Conservation (phyloP, 768 basidiomycete species). For the Xerocomus brunneocitrinus region DNA sequence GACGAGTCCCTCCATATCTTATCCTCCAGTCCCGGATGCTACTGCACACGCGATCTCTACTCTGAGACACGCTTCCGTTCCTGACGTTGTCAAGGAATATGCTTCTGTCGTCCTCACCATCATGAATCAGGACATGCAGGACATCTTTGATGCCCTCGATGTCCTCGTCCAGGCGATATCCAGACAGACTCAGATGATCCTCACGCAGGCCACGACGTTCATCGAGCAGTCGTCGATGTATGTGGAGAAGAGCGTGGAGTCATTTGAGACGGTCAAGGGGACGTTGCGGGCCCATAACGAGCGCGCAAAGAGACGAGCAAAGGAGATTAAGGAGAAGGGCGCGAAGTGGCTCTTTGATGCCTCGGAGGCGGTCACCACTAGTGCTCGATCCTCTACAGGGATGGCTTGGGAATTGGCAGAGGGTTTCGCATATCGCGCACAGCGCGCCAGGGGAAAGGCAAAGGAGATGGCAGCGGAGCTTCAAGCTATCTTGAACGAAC, state of each 20-base stretch:
- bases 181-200: slow-evolving; percentile 35
- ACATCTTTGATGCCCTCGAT: slow-evolving; percentile 57
- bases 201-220: slow-evolving; percentile 34
- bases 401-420: slow-evolving; percentile 41
- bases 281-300: slow-evolving; percentile 47
- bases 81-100: slow-evolving; percentile 45
- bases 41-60: slow-evolving; percentile 15
- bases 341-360: slow-evolving; percentile 42
- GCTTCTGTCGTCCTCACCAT: slow-evolving; percentile 40
- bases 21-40: slow-evolving; percentile 11
- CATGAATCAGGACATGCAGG: slow-evolving; percentile 50
- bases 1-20: slow-evolving; percentile 5
- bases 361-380: slow-evolving; percentile 37
- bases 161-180: slow-evolving; percentile 49
- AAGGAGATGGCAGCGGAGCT: slow-evolving; percentile 38
- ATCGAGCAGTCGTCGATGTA: slow-evolving; percentile 41
- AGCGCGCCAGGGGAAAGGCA: slow-evolving; percentile 43
- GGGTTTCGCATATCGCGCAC: slow-evolving; percentile 34
- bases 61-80: slow-evolving; percentile 41
- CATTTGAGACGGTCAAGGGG: slow-evolving; percentile 36
- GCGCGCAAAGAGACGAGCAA: slow-evolving; percentile 49
- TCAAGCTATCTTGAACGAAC: slow-evolving; percentile 21
- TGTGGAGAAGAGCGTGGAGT: slow-evolving; percentile 32
- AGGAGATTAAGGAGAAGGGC: slow-evolving; percentile 47
- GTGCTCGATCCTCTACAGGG: slow-evolving; percentile 41